Conservation (phyloP, 2,329 filamentous ascomycete genomes). For the Cadophora sp. region DNA sequence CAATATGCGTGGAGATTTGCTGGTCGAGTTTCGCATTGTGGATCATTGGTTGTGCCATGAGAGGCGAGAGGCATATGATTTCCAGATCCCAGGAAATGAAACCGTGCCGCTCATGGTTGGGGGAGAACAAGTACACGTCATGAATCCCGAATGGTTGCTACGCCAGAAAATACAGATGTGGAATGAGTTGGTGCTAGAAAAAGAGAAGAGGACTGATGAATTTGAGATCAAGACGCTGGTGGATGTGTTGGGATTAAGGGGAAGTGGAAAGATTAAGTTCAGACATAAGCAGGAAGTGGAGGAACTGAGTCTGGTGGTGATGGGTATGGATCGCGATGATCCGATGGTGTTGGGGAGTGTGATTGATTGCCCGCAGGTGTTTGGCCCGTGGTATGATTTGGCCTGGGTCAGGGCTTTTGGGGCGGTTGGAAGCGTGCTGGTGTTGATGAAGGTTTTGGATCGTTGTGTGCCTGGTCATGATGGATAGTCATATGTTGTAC, state of each 20-base stretch:
- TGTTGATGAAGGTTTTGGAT: background rate
- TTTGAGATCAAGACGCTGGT: conserved; percentile 21
- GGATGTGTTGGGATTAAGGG: conserved; percentile 4
- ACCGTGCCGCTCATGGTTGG: background rate
- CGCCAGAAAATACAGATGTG: conserved; percentile 21
- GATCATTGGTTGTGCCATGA: conserved; percentile 20
- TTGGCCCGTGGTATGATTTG: conserved; percentile 25
- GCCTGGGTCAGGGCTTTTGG: conserved; percentile 14
- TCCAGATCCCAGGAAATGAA: conserved; percentile 1
- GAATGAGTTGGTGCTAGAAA: conserved; percentile 2
- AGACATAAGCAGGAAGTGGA: conserved; percentile 10
- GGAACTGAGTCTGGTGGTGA: conserved; percentile 5
- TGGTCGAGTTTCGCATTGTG: conserved; percentile 21
- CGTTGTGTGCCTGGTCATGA: background rate
- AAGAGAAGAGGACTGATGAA: conserved; percentile 13
- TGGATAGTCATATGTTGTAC: background rate
- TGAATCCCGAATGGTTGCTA: conserved; percentile 25
- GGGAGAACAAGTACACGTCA: background rate
- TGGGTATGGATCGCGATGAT: conserved; percentile 21
- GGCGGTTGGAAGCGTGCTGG: background rate
- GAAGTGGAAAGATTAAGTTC: background rate
- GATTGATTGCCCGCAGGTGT: conserved; percentile 26
- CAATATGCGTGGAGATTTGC: conserved; percentile 11
- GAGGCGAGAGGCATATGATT: conserved; percentile 21
- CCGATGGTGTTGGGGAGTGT: conserved; percentile 15